Percentiles rank a stretch among this genome's conserved stretches.
These are phyloP conservation scores for Cardiospermum halicacabum DNA, from an alignment of 345 rosid genomes.

Conservation along the genomic window DNA sequence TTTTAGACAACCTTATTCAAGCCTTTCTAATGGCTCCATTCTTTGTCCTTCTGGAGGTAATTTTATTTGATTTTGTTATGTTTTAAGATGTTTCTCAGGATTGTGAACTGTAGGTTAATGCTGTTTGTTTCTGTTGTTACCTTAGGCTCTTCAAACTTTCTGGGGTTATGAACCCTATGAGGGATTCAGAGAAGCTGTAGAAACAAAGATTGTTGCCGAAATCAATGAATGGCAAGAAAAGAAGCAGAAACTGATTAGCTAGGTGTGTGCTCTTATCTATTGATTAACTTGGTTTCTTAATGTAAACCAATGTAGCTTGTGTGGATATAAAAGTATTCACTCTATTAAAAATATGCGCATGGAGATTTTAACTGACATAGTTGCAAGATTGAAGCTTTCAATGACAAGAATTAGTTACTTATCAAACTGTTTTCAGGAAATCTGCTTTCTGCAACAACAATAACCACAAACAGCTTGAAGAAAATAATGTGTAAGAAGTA, in stretches of 20 bases:
- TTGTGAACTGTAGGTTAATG: background rate
- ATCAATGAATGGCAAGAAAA: conserved; percentile 53
- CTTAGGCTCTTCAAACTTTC: conserved; percentile 58
- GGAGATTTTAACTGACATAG: background rate
- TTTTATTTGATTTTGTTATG: background rate
- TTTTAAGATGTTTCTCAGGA: background rate
- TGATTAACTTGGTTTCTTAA: conserved; percentile 2
- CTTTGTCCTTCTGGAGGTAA: conserved; percentile 89
- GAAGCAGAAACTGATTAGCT: conserved; percentile 36
- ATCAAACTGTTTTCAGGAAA: background rate
- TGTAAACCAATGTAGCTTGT: background rate
- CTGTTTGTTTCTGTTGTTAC: too few species aligned
- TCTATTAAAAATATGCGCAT: background rate
- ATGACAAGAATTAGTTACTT: background rate
- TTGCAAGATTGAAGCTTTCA: background rate
- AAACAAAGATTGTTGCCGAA: conserved; percentile 50
- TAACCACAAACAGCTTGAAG: background rate
- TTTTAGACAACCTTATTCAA: conserved; percentile 58
- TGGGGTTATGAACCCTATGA: conserved; percentile 79
- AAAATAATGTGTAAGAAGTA: background rate
- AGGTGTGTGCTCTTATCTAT: conserved; percentile 8
- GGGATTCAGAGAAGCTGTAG: conserved; percentile 62
- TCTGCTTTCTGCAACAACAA: background rate
- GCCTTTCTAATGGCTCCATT: conserved; percentile 93
- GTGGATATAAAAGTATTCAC: background rate